Base-by-base conservation (phyloP, 768 basidiomycete genomes). In the Hericium rajendrae region DNA sequence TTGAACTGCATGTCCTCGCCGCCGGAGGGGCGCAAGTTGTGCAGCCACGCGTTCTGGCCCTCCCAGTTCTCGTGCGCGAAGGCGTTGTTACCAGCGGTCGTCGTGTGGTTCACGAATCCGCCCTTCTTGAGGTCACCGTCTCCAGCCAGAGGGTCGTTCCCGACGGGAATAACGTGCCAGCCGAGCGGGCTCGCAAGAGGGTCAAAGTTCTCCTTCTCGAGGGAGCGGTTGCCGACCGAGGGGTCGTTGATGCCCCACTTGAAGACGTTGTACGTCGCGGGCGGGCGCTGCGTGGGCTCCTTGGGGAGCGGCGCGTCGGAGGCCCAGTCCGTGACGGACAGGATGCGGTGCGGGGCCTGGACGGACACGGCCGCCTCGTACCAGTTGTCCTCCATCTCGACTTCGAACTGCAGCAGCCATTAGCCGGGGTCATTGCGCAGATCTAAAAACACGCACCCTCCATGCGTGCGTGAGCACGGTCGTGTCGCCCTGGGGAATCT, bases 61-160 rank as follows among this genome's bases (percentile, higher is more conserved):
- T 85, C 81, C 84, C 88, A 91, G 70, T 94, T 91, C 80, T 97
- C 95, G 63, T 97, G 95, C 0, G 94, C 90, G 63, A 94, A 92
- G 58, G 85, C 87, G 61, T 93, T 93, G 76, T 93, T 92, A 55
- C 90, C 91, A 78, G 82, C 86, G 0, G 92, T 97, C 1, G 85
- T 90, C 20, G 86, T 84, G 38, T 83, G 87, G 67, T 87, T 88
- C 62, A 68, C 58, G 58, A 72, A 64, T 46, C 56, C 63, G 12
- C 62, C 66, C 53, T 24, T 16, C 22, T 51, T 49, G 54, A 50
- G 64, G 55, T 50, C 57, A 53, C 26, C 22, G 67, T 64, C 37
- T 10, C 59, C 50, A 15, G 72, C 69, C 53, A 74, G 71, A 0
- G 92, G 91, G 65, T 94, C 90, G 60, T 83, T 79, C 8, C 71